These are phyloP conservation scores for Viola pubescens DNA, from an alignment of 441 rosid species.

Conservation along the genomic window DNA sequence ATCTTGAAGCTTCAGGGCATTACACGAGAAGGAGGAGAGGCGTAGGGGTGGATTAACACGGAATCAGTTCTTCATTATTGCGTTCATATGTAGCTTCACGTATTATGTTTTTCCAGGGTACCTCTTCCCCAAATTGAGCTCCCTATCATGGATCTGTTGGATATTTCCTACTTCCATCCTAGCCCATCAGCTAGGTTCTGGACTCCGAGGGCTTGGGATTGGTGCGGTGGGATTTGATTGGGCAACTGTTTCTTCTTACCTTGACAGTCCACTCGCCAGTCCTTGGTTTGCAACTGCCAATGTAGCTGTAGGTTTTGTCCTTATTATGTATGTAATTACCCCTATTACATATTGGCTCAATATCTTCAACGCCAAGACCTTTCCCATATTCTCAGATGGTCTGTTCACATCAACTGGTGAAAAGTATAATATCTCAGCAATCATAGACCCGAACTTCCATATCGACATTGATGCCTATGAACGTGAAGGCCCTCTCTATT, in stretches of 20 bases:
- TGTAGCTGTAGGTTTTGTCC: slow-evolving; percentile 57
- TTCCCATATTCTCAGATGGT: slow-evolving; percentile 71
- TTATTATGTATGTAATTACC: slow-evolving; percentile 59
- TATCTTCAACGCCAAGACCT: slow-evolving; percentile 65
- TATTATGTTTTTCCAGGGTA: slow-evolving; percentile 80
- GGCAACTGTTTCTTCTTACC: slow-evolving; percentile 80
- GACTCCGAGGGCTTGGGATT: slow-evolving; percentile 71
- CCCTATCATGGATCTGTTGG: slow-evolving; percentile 91
- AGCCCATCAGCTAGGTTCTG: slow-evolving; percentile 88
- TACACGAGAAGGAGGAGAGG: slow-evolving; percentile 75
- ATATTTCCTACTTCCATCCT: slow-evolving; percentile 55
- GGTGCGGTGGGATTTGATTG: slow-evolving; percentile 72
- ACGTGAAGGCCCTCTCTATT: slow-evolving; percentile 67
- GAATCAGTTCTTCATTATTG: slow-evolving; percentile 69
- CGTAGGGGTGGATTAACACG: slow-evolving; percentile 57
- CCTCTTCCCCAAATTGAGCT: slow-evolving; percentile 59
- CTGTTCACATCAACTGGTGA: slow-evolving; percentile 66
- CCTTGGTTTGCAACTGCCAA: slow-evolving; percentile 98
- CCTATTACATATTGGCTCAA: slow-evolving; percentile 67
- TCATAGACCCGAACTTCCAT: slow-evolving; percentile 63
- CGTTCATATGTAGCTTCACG: slow-evolving; percentile 66
- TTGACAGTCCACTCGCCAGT: slow-evolving; percentile 95
- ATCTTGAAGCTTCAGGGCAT: slow-evolving; percentile 38
- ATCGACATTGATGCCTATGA: slow-evolving; percentile 64
- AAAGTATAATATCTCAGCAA: slow-evolving; percentile 63